Base-by-base conservation (phyloP, 768 basidiomycete genomes). In the Tylopilus plumbeoviolaceoides region DNA sequence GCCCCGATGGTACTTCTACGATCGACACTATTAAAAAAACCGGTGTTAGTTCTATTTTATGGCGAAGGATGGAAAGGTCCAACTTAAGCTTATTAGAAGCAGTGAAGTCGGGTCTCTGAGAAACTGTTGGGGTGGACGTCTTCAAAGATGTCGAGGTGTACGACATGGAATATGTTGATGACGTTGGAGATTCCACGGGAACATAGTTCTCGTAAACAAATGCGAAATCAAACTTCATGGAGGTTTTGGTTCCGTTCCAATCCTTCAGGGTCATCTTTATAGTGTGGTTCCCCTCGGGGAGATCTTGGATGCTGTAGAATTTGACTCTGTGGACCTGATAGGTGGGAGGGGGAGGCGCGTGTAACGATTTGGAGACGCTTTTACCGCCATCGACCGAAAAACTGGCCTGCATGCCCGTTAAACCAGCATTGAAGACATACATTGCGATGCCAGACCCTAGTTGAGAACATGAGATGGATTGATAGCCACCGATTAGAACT, bases 161-260 rank as follows among this genome's bases (percentile, higher is more conserved):
- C 3, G 41, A 23, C 41, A n/a, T 23, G 6, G 25, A 23, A 1
- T 58, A 18, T 12, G 43, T 27, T 1, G 47, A 20, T 15, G 59
- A 36, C 2, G 58, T 54, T 7, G 50, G 47, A 17, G 44, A 8
- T 28, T 48, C 52, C 28, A 62, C 57, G 5, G 59, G 46, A 28
- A 63, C 5, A 23, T 23, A 41, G 31, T 7, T 50, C 47, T 65
- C 59, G 15, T 65, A 67, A 18, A 65, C 28, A 14, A 46, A 40
- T 45, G 64, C 64, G 40, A 64, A 64, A 35, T 65, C 64, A 10
- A 67, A 67, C 21, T 64, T 59, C 65, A 65, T 62, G 17, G 55
- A 58, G 15, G 59, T 63, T 18, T 18, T 6, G 4, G 50, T 56
- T 5, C 50, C 28, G 23, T 23, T 23, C 63, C 64, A 67, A 41